Evolutionary conservation across 495 filamentous ascomycete species (phyloP), one percentile per base, ranked within the genome.

Genomic region (Penicillium angulare): DNA sequence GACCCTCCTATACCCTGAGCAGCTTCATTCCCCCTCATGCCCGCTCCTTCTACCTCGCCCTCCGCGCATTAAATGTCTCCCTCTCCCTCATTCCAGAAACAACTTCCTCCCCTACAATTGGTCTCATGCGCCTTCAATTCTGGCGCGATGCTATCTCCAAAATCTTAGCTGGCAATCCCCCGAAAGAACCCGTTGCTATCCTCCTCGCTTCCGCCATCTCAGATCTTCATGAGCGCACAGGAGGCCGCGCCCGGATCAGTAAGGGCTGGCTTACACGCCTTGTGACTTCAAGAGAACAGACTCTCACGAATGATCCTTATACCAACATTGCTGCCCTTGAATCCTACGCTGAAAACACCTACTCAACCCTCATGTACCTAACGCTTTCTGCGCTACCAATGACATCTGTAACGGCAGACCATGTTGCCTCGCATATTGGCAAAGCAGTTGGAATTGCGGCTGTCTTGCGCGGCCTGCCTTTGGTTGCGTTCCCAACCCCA

Each of bases 1-100:
- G 88, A 39, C 86, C 93, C 45, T 91, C 93, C 18, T 89, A 88
- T 66, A 80, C 89, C n/a, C 81, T 96, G 47, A 83, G 86, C 48
- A 83, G 85, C 48, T 95, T 97, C 73, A 79, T 96, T 47, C 90
- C 90, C 15, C 75, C 72, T 1, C 67, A 79, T 8, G 75, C 83
- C 3, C 85, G 80, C 56, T 82, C 92, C 62, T 87, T 88, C 51
- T 96, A 97, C 72, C 82, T 95, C 54, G 90, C 92, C 44, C 80
- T 98, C 29, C 89, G 92, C 33, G 89, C 93, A 27, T 82, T 98
- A 70, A 98, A 98, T 64, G 79, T 96, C 61, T 91, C 95, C 55
- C 79, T 95, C 32, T 90, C 92, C 32, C 79, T 86, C 31, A 85
- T 97, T 53, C 87, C 92, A 44, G 92, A 97, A 74, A 81, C 86